A percentile compares a stretch with the other conserved stretches of the same genome.
These are phyloP conservation scores for Coniferiporia sulphurascens DNA, from an alignment of 1,284 basidiomycete species.

Conservation along the genomic window DNA sequence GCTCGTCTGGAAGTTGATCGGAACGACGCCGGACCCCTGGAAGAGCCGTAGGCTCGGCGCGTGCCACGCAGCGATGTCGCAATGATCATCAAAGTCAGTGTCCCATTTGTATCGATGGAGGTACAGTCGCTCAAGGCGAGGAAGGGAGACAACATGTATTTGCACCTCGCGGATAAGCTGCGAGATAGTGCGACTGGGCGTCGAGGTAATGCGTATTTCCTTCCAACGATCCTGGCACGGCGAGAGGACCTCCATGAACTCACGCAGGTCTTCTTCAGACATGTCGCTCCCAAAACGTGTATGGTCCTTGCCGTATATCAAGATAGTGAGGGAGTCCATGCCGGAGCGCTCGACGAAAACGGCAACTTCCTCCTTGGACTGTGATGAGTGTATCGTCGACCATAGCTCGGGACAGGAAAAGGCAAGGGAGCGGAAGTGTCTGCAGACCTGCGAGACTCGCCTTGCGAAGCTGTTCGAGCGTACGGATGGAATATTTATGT, in stretches of 20 bases:
- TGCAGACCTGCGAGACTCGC: slow-evolving; percentile 8
- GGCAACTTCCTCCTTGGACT: slow-evolving; percentile 4
- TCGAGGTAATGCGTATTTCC: slow-evolving; percentile 10
- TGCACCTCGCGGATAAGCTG: slow-evolving; percentile 12
- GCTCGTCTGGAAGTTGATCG: slow-evolving; percentile 5
- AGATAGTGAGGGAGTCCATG: not conserved
- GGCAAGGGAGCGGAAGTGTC: slow-evolving; percentile 1
- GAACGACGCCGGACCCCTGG: slow-evolving; percentile 7
- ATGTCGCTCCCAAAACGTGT: slow-evolving; percentile 10
- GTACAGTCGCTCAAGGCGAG: not conserved
- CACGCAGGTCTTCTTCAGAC: slow-evolving; percentile 7
- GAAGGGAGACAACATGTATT: slow-evolving; percentile 1
- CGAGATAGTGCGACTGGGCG: slow-evolving; percentile 9
- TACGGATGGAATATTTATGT: slow-evolving; percentile 4
- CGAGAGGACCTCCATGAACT: slow-evolving; percentile 7
- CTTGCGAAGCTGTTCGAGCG: slow-evolving; percentile 11
- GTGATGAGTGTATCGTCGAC: slow-evolving; percentile 5
- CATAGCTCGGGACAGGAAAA: slow-evolving; percentile 9
- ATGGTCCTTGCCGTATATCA: slow-evolving; percentile 11
- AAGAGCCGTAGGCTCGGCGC: slow-evolving; percentile 12
- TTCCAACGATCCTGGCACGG: slow-evolving; percentile 7
- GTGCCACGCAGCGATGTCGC: slow-evolving; percentile 1
- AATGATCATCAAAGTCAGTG: slow-evolving; percentile 9
- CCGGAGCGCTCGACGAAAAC: slow-evolving; percentile 6
- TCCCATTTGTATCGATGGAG: slow-evolving; percentile 13